These are phyloP conservation scores for Discostella pseudostelligera DNA, from an alignment of 108 stramenopile genomes.

Conservation along the genomic window DNA sequence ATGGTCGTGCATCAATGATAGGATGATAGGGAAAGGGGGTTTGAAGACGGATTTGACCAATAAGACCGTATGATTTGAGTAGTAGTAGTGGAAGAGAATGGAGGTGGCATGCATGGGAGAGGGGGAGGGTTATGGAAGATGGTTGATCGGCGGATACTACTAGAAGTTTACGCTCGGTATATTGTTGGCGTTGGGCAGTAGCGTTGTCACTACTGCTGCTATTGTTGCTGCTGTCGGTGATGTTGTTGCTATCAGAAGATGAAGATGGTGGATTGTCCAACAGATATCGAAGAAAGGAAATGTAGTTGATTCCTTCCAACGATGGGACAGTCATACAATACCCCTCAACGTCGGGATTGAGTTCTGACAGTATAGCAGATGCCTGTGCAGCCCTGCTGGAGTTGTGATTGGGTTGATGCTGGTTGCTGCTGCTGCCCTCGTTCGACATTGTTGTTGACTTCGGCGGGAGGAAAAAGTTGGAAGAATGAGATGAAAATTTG, in stretches of 20 bases:
- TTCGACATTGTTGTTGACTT: constrained; percentile 1
- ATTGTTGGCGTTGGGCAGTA: not conserved
- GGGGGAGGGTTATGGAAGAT: constrained; percentile 48
- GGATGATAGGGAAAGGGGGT: constrained; percentile 49
- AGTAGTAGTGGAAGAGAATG: constrained; percentile 66
- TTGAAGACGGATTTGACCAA: constrained; percentile 85
- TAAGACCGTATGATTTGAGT: constrained; percentile 84
- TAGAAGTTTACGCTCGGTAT: constrained; percentile 43
- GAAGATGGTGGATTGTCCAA: constrained; percentile 12
- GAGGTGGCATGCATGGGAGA: constrained; percentile 60
- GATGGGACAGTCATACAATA: constrained; percentile 48
- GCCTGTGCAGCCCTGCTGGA: constrained; percentile 34
- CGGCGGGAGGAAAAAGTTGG: constrained; percentile 76
- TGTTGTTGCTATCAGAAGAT: not conserved
- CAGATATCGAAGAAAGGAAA: constrained; percentile 21
- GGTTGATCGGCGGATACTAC: constrained; percentile 89
- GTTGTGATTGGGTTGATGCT: no score
- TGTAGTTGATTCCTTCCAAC: constrained; percentile 32
- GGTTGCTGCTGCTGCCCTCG: constrained; percentile 2
- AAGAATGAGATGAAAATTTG: constrained; percentile 20
- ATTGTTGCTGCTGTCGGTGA: constrained; percentile 4
- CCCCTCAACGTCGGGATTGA: constrained; percentile 84
- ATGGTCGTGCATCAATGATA: constrained; percentile 77
- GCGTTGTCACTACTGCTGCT: no score
- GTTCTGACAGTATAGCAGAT: constrained; percentile 53